phyloP scores from a whole-genome alignment of 768 basidiomycete species.

The Macrolepiota albuminosa region DNA sequence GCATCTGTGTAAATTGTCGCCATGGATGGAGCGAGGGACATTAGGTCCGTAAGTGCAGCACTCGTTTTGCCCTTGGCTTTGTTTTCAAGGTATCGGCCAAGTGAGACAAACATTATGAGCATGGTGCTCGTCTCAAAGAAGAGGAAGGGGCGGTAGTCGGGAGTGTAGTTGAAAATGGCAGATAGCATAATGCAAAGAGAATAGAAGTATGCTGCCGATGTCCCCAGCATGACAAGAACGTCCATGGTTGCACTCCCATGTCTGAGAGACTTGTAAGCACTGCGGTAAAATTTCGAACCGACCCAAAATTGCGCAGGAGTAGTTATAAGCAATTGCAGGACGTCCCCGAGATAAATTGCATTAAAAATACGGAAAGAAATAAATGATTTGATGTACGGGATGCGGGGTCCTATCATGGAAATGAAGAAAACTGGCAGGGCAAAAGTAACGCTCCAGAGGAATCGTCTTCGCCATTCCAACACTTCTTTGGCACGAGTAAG shows the following conservation, averaged over 20 bases:
- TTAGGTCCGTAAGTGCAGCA: constrained; percentile 92
- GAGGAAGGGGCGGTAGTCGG: constrained; percentile 73
- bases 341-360: constrained; percentile 78
- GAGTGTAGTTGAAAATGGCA: constrained; percentile 59
- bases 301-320: constrained; percentile 94
- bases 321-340: constrained; percentile 71
- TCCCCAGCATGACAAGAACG: constrained; percentile 93
- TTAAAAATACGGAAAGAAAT: constrained; percentile 47
- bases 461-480: constrained; percentile 79
- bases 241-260: constrained; percentile 96
- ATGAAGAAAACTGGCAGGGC: constrained; percentile 94
- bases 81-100: constrained; percentile 95
- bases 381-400: constrained; percentile 54
- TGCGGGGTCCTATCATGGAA: constrained; percentile 74
- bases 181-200: constrained; percentile 68
- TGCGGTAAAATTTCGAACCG: constrained; percentile 80
- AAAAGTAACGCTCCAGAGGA: constrained; percentile 70
- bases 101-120: constrained; percentile 95
- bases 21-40: constrained; percentile 93
- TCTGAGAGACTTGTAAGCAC: constrained; percentile 86
- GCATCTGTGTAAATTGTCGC: constrained; percentile 92
- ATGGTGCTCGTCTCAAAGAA: constrained; percentile 99
- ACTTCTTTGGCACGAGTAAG: constrained; percentile 89
- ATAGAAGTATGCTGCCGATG: constrained; percentile 90
- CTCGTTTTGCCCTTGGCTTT: constrained; percentile 96